Conservation (phyloP, 2,329 filamentous ascomycete species). For the Penicillium fuscoglaucum region DNA sequence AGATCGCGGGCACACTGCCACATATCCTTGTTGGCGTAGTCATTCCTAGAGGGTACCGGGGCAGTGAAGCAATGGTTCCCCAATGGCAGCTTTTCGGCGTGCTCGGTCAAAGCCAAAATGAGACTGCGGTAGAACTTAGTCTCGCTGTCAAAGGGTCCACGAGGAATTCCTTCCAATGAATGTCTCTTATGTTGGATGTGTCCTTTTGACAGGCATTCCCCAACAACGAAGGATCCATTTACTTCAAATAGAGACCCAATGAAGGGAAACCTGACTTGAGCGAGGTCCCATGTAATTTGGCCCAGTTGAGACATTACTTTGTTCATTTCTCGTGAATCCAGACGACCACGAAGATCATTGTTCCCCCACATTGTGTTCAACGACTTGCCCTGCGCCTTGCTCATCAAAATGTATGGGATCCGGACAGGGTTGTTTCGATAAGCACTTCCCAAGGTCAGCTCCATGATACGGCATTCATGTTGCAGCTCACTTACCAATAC, state of each 20-base stretch:
- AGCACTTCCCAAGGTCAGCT: neutral
- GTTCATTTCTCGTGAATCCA: neutral
- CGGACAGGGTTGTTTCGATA: neutral
- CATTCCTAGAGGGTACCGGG: neutral
- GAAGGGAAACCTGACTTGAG: neutral
- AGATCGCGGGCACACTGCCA: neutral
- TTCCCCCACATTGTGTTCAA: neutral
- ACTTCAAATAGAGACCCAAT: neutral
- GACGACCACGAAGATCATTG: neutral
- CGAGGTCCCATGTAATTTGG: neutral
- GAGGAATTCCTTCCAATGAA: neutral
- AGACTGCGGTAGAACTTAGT: neutral
- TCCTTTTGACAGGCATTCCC: neutral
- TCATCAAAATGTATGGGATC: conserved; percentile 3
- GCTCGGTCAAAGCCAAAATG: neutral
- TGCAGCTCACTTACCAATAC: neutral
- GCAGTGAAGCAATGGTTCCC: neutral
- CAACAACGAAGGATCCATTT: neutral
- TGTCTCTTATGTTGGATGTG: neutral
- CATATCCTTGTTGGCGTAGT: neutral
- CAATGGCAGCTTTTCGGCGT: neutral
- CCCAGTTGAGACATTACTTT: conserved; percentile 3
- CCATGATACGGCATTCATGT: neutral
- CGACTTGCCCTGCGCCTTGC: neutral
- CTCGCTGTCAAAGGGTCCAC: neutral